These are phyloP conservation scores for Aspergillus nanangensis DNA, from an alignment of 495 filamentous ascomycete species.

Conservation along the genomic window DNA sequence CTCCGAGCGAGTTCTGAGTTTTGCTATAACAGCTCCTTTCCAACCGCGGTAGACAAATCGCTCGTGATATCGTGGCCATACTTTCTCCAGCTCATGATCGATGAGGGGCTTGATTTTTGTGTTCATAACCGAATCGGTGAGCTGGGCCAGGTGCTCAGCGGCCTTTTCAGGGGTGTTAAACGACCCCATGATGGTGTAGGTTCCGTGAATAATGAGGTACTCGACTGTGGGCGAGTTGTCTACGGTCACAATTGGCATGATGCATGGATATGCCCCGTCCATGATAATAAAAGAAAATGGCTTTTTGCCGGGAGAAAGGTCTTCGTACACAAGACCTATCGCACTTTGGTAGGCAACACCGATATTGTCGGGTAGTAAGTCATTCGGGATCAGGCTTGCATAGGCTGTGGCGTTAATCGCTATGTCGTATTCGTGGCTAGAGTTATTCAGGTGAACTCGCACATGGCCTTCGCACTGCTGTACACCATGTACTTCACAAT, in stretches of 20 bases:
- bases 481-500: not conserved
- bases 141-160: not conserved
- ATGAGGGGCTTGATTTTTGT: not conserved
- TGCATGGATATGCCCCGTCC: slow-evolving; percentile 7
- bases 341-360: slow-evolving; percentile 1
- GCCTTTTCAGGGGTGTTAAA: not conserved
- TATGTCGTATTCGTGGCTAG: not conserved
- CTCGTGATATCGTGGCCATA: slow-evolving; percentile 4
- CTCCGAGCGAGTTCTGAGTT: slow-evolving; percentile 4
- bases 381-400: not conserved
- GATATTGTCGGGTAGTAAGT: not conserved
- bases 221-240: not conserved
- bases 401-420: slow-evolving; percentile 6
- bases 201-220: slow-evolving; percentile 4
- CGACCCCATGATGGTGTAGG: slow-evolving; percentile 2
- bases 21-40: slow-evolving; percentile 6
- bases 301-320: not conserved
- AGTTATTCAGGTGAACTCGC: not conserved
- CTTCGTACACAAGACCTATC: slow-evolving; percentile 1
- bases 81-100: slow-evolving; percentile 2
- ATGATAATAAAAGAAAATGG: slow-evolving; percentile 8
- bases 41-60: slow-evolving; percentile 3
- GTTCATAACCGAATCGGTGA: not conserved
- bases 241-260: not conserved
- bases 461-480: too few species aligned